Percentiles rank a stretch among this genome's conserved stretches.
Evolutionary conservation across 2,329 filamentous ascomycete genomes (phyloP).

Genomic region (Colletotrichum kahawae): DNA sequence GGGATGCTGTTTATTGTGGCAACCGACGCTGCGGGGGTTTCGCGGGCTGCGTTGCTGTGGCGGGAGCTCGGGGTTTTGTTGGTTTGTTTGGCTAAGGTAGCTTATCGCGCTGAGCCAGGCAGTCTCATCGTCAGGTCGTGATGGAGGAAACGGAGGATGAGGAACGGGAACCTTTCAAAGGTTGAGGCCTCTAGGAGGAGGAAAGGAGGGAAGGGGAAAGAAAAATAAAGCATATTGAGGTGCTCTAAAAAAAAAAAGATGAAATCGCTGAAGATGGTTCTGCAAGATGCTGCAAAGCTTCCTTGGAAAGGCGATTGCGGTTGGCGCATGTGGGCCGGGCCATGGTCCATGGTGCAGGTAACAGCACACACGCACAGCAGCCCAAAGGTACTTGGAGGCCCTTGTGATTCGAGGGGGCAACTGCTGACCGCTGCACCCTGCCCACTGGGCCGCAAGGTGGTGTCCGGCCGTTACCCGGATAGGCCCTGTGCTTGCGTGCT

Average conservation of each 20-base stretch:
- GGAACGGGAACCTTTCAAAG: neutral
- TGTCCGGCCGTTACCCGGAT: neutral
- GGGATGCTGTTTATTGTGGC: neutral
- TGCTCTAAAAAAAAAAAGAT: neutral
- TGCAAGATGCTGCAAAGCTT: constrained; percentile 4
- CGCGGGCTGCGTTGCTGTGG: neutral
- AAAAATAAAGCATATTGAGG: neutral
- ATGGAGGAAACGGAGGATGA: neutral
- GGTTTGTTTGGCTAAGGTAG: neutral
- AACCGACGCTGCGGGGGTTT: neutral
- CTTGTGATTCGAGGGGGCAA: constrained; percentile 11
- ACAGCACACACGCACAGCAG: neutral
- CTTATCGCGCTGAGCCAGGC: neutral
- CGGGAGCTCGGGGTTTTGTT: neutral
- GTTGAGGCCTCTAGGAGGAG: neutral
- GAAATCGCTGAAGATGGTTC: constrained; percentile 6
- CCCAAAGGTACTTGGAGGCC: neutral
- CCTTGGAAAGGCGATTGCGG: neutral
- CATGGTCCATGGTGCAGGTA: neutral
- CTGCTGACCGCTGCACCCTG: neutral
- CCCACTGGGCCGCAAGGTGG: neutral
- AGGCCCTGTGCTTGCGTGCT: neutral
- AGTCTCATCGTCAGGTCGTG: neutral
- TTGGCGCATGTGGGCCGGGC: neutral
- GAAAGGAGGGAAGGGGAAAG: neutral